phyloP scores from a whole-genome alignment of 129 eudicot genomes.

The Arctium minus region DNA sequence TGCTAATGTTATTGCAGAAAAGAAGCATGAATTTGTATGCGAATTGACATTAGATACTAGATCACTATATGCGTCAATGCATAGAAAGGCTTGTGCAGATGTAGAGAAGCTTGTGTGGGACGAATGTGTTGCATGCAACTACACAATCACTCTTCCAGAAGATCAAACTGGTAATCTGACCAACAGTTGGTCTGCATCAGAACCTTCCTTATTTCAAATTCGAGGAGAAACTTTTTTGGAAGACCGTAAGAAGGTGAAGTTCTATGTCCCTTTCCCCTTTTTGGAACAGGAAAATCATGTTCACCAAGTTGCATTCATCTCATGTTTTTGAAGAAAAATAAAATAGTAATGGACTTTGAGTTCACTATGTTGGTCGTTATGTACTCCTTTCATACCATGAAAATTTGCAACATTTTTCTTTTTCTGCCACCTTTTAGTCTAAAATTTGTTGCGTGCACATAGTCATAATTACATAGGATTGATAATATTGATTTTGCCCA shows the following conservation, averaged over 20 bases:
- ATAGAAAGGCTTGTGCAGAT: conserved; percentile 45
- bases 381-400: not conserved
- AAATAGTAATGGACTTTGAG: not conserved
- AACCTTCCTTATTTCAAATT: conserved; percentile 55
- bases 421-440: not conserved
- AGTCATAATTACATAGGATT: not conserved
- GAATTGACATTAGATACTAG: conserved; percentile 10
- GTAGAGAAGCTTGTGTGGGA: conserved; percentile 41
- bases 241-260: conserved; percentile 57
- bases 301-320: not conserved
- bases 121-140: conserved; percentile 30
- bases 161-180: conserved; percentile 55
- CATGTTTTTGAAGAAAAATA: not conserved
- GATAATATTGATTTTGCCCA: not conserved
- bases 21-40: conserved; percentile 45
- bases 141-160: conserved; percentile 54
- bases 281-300: not conserved
- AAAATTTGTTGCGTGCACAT: not conserved
- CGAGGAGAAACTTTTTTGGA: conserved; percentile 63
- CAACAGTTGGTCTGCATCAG: conserved; percentile 61
- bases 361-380: not conserved
- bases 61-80: conserved; percentile 40
- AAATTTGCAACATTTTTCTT: not conserved
- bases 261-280: not conserved
- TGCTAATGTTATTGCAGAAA: conserved; percentile 40